These are phyloP conservation scores for Vitis rotundifolia DNA, from an alignment of 164 flowering plant species.

Conservation along the genomic window DNA sequence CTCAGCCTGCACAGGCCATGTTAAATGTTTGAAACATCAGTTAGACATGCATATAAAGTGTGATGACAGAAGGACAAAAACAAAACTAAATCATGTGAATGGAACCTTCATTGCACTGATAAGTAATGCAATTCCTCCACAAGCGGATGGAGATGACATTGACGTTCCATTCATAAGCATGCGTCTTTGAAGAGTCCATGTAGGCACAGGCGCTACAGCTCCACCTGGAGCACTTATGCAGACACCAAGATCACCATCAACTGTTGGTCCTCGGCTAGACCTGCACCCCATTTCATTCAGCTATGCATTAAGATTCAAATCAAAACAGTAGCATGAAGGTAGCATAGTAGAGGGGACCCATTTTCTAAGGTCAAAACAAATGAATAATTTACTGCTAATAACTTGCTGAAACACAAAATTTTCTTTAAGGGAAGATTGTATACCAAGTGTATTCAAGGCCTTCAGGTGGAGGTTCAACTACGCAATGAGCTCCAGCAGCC, in stretches of 20 bases:
- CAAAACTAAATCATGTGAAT: slow-evolving; percentile 1
- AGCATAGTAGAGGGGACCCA: background rate
- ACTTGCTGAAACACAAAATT: background rate
- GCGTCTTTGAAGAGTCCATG: slow-evolving; percentile 96
- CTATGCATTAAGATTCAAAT: slow-evolving; percentile 2
- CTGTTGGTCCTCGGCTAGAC: slow-evolving; percentile 99
- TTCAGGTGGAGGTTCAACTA: slow-evolving; percentile 86
- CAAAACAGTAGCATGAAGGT: background rate
- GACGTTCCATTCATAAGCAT: slow-evolving; percentile 99
- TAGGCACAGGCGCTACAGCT: slow-evolving; percentile 98
- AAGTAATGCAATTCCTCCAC: slow-evolving; percentile 95
- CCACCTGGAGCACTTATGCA: slow-evolving; percentile 98
- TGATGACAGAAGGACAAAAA: background rate
- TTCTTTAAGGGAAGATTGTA: background rate
- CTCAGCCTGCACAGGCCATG: slow-evolving; percentile 61
- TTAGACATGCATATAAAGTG: background rate
- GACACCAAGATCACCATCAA: slow-evolving; percentile 95
- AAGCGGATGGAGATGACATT: slow-evolving; percentile 99
- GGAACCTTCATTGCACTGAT: slow-evolving; percentile 85
- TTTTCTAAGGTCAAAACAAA: background rate
- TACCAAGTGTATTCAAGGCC: slow-evolving; percentile 98
- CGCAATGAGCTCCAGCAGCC: slow-evolving; percentile 98
- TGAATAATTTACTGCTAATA: too few relatives aligned
- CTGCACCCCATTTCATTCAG: slow-evolving; percentile 43
- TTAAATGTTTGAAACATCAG: background rate